Evolutionary conservation across 164 flowering plant genomes (phyloP).

Genomic region (Tinospora cordifolia): DNA sequence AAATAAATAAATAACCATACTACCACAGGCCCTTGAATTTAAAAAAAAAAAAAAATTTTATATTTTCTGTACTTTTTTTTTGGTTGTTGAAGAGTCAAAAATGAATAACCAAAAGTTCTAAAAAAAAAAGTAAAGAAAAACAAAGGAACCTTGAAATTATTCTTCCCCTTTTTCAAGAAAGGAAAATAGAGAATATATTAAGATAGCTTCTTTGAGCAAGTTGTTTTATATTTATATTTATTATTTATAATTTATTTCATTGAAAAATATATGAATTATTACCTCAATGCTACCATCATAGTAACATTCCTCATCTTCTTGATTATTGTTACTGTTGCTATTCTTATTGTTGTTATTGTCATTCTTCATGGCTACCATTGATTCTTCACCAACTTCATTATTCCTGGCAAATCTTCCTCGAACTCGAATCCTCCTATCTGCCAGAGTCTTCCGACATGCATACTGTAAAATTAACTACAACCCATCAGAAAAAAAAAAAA

Average conservation of each 20-base stretch:
- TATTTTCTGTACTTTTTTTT: too few species aligned
- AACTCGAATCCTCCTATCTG: constrained; percentile 65
- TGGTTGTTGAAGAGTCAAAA: too few species aligned
- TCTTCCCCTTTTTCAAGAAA: too few species aligned
- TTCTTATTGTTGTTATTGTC: constrained; percentile 16
- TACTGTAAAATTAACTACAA: constrained; percentile 35
- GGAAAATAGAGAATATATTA: too few species aligned
- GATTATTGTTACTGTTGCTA: not conserved
- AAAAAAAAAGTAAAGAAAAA: too few species aligned
- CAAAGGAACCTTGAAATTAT: too few species aligned
- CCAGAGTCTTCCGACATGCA: constrained; percentile 79
- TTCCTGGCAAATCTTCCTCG: constrained; percentile 87
- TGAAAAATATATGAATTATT: not conserved
- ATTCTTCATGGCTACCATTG: constrained; percentile 8
- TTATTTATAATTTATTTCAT: too few species aligned
- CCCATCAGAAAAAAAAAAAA: not conserved
- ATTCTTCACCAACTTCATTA: constrained; percentile 32
- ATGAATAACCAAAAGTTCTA: not conserved
- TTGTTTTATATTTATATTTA: not conserved
- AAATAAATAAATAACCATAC: not conserved
- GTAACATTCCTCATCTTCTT: constrained; percentile 14
- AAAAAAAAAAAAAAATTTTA: not conserved
- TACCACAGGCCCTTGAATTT: too few species aligned
- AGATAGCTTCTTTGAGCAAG: not conserved
- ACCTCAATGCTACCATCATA: constrained; percentile 30